Base-by-base conservation (phyloP, 257 asterid genomes). In the Rauvolfia tetraphylla region DNA sequence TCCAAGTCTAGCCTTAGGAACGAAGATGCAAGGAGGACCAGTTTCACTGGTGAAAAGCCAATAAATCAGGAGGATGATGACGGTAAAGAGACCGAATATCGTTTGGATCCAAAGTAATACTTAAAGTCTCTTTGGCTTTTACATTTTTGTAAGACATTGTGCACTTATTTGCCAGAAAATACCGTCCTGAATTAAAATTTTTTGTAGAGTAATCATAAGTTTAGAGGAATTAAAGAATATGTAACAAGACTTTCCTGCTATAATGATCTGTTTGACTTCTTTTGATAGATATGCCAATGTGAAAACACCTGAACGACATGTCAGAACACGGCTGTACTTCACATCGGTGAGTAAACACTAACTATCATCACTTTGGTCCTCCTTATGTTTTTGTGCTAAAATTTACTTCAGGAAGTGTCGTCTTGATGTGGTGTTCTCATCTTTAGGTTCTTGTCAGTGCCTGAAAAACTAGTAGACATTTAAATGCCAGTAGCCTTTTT, bases 51-150 rank as follows among this genome's bases (percentile, higher is more conserved):
- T 88, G 98, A 95, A 46, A 88, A 84, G 84, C 87, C 98, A 36
- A 82, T 92, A 90, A 96, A 90, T 82, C 93, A 86, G 85, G 93
- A 89, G 6, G 98, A 93, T 3, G 97, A 91, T 23, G 98, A 91
- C 54, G 97, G 88, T 84, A 90, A 91, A 87, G 97, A 93, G 85
- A 86, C 92, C n/a, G 88, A 93, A 81, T 93, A 93, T 84, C 98
- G 98, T 58, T 82, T 93, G 82, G 98, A 93, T 85, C 98, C 97
- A 74, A 89, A 93, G 98, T 93, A 87, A 80, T 31, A 18, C 39
- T 71, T 29, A 70, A 15, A 46, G n/a, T 51, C 70, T 44, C 38
- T 75, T 53, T 74, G 71, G 23, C 36, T 31, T 44, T 42, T 27
- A 20, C 20, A 10, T 44, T 57, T 10, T 22, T 25, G 20, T 11